phyloP scores from a whole-genome alignment of 2,329 filamentous ascomycete species.

The Aureobasidium lini region DNA sequence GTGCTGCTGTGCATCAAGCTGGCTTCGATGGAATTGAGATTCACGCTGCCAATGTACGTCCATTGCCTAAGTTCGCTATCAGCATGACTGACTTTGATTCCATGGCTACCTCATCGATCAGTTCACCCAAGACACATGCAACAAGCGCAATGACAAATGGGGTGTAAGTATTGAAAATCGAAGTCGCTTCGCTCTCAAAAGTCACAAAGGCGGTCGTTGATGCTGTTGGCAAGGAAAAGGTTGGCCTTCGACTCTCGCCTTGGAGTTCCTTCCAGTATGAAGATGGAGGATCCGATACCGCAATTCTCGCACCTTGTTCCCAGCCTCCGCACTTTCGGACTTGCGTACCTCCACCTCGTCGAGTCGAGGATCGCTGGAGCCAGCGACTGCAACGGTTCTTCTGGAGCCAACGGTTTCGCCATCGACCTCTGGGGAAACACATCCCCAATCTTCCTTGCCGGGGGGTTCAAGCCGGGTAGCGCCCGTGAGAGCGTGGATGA shows the following conservation, averaged over 20 bases:
- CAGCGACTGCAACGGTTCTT: constrained; percentile 32
- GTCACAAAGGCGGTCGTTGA: constrained; percentile 44
- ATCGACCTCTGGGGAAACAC: constrained; percentile 38
- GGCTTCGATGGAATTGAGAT: constrained; percentile 58
- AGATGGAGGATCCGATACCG: constrained; percentile 53
- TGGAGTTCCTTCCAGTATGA: constrained; percentile 58
- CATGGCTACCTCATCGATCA: constrained; percentile 53
- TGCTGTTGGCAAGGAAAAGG: constrained; percentile 46
- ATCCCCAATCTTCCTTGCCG: constrained; percentile 41
- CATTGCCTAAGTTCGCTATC: too few relatives aligned
- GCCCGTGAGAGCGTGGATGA: constrained; percentile 31
- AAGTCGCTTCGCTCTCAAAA: constrained; percentile 47
- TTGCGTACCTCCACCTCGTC: constrained; percentile 57
- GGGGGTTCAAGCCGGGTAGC: constrained; percentile 34
- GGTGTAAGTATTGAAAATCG: constrained; percentile 45
- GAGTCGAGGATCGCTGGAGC: constrained; percentile 47
- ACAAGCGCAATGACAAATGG: constrained; percentile 45
- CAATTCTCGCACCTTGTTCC: constrained; percentile 54
- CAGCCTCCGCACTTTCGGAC: constrained; percentile 42
- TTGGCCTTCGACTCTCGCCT: constrained; percentile 53
- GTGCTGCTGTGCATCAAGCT: constrained; percentile 37
- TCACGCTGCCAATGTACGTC: constrained; percentile 29
- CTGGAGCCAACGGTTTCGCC: constrained; percentile 37
- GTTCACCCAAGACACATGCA: constrained; percentile 54
- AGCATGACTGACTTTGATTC: too few relatives aligned